Conservation (phyloP, 768 basidiomycete species). For the Macrolepiota fuliginosa region DNA sequence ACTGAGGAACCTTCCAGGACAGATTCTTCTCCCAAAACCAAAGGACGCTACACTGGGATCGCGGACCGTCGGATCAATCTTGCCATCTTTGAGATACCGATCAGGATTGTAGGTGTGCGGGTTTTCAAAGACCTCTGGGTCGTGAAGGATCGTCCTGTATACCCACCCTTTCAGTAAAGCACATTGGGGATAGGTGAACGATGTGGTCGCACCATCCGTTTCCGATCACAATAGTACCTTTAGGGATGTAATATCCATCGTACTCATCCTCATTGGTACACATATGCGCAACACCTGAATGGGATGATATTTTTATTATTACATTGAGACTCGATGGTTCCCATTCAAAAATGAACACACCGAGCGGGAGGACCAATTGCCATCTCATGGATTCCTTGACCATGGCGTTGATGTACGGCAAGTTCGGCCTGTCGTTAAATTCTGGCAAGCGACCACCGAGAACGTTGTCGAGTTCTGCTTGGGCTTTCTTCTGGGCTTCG, state of each 20-base stretch:
- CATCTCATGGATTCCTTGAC: not conserved
- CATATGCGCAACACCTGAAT: constrained; percentile 16
- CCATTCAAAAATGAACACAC: constrained; percentile 29
- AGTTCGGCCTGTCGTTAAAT: too few species aligned
- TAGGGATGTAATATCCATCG: constrained; percentile 34
- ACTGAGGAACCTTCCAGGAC: constrained; percentile 25
- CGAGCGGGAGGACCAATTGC: constrained; percentile 26
- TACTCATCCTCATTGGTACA: constrained; percentile 28
- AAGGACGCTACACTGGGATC: constrained; percentile 14
- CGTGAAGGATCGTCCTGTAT: constrained; percentile 23
- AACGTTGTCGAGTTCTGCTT: too few species aligned
- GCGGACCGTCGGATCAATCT: constrained; percentile 14
- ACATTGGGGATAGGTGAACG: not conserved
- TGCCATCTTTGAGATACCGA: constrained; percentile 22
- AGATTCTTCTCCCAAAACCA: constrained; percentile 22
- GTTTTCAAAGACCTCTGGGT: constrained; percentile 27
- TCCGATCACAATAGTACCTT: constrained; percentile 24
- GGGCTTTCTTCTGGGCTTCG: too few species aligned
- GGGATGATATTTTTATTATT: too few species aligned
- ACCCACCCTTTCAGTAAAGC: too few species aligned
- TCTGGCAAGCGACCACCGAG: too few species aligned
- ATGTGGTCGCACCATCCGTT: constrained; percentile 20
- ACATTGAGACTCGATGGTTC: too few species aligned
- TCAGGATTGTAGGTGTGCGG: constrained; percentile 32
- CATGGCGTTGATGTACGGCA: too few species aligned